Evolutionary conservation across 805 yeast genomes (phyloP), one percentile per base, ranked within the genome.

Genomic region (Candida insectorum): DNA sequence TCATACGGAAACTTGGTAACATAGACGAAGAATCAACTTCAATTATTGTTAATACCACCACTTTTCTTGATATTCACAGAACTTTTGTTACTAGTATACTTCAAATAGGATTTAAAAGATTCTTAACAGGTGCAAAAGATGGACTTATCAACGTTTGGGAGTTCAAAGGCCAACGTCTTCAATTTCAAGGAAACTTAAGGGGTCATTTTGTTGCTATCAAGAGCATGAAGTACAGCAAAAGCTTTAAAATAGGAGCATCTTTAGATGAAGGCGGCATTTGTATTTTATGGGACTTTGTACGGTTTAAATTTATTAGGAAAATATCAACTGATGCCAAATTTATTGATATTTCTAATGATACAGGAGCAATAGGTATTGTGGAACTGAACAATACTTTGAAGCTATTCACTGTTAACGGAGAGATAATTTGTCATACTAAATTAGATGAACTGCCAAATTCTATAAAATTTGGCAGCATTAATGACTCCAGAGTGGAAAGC

Each of bases 101-200:
- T 18, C 65, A 69, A 21, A 45, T 74, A 19, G 71, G 74, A 1
- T 54, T 60, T 35, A 58, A 60, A 31, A 49, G 55, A 24, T 63
- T 78, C 39, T 36, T 75, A 9, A 63, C 78, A 2, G 81, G 79
- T 0, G 60, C 80, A 7, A 55, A 58, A 9, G 79, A 71, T 49
- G 91, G 91, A 1, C 57, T 76, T 1, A 68, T 85, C 10, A 75
- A 77, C 42, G 59, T 77, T 9, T 77, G 89, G 80, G 49, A 59
- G 11, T 47, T 56, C 16, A 50, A 56, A 24, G 47, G 58, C 3
- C 39, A 22, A 4, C 25, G 41, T 9, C 55, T 74, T 23, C 68
- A 68, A 33, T 65, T 57, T 49, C 71, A 67, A 44, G 48, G 60
- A 16, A 58, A 70, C 32, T 48, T 80, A 31, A 56, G 86, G 32